Conservation (phyloP, 2,329 filamentous ascomycete genomes). For the Diaporthe eres region DNA sequence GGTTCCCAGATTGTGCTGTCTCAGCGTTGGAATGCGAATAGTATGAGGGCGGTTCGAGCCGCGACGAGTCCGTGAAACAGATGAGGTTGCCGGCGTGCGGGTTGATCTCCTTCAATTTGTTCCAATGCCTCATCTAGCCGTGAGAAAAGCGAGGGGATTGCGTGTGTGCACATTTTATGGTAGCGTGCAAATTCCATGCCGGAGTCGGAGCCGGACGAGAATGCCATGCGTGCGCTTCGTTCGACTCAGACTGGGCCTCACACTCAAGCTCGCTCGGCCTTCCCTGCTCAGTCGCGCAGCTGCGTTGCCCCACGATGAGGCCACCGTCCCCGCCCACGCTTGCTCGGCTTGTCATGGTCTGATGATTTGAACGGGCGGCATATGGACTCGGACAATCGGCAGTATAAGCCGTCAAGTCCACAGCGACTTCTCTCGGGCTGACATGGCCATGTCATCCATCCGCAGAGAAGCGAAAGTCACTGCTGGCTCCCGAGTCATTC, state of each 20-base stretch:
- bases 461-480: background rate
- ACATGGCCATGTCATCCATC: background rate
- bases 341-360: background rate
- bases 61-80: background rate
- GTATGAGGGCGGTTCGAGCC: constrained; percentile 8
- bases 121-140: background rate
- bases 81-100: background rate
- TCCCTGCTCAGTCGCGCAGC: constrained; percentile 23
- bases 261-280: background rate
- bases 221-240: constrained; percentile 14
- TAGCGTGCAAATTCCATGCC: constrained; percentile 29
- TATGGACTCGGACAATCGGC: background rate
- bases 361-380: constrained; percentile 10
- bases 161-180: constrained; percentile 29
- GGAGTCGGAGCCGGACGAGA: constrained; percentile 8
- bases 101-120: background rate
- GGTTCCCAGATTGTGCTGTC: constrained; percentile 33
- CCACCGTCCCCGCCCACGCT: constrained; percentile 20
- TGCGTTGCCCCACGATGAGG: constrained; percentile 24
- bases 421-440: background rate
- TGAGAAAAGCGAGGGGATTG: background rate
- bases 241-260: constrained; percentile 9
- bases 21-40: constrained; percentile 22
- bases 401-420: background rate
- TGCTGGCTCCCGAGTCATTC: constrained; percentile 10